phyloP scores from a whole-genome alignment of 148 eudicot species.

The Pharnaceum exiguum region DNA sequence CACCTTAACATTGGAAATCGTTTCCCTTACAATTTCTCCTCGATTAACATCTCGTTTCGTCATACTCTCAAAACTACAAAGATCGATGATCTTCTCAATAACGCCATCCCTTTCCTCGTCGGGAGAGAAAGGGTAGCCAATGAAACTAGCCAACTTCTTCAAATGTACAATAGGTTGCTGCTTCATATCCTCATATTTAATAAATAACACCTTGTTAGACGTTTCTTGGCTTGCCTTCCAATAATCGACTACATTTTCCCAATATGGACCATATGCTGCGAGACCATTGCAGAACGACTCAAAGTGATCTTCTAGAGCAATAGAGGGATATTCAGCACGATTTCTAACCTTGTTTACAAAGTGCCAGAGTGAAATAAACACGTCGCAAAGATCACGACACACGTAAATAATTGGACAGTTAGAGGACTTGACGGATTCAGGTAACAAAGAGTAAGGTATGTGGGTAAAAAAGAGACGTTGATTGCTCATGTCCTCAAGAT shows the following conservation, averaged over 20 bases:
- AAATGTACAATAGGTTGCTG: not conserved
- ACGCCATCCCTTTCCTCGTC: not conserved
- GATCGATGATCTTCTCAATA: not conserved
- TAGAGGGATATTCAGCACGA: not conserved
- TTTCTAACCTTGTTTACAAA: not conserved
- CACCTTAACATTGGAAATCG: not conserved
- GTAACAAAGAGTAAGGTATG: conserved; percentile 2
- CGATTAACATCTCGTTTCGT: not conserved
- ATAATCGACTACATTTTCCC: conserved; percentile 27
- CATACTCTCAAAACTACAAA: conserved; percentile 12
- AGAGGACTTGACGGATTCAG: not conserved
- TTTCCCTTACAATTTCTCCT: not conserved
- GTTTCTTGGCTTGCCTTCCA: conserved; percentile 11
- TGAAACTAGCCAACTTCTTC: conserved; percentile 1
- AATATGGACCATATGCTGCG: conserved; percentile 13
- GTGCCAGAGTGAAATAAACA: conserved; percentile 9
- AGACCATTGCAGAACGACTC: conserved; percentile 18
- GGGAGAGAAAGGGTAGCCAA: not conserved
- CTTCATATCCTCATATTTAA: conserved; percentile 11
- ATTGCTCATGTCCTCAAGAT: not conserved
- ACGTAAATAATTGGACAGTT: conserved; percentile 1
- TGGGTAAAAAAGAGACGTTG: not conserved
- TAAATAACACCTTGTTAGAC: not conserved
- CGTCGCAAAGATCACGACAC: conserved; percentile 10
- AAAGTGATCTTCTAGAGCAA: conserved; percentile 9